Evolutionary conservation across 805 yeast species (phyloP).

Genomic region (Wickerhamiella kurtzmanii): DNA sequence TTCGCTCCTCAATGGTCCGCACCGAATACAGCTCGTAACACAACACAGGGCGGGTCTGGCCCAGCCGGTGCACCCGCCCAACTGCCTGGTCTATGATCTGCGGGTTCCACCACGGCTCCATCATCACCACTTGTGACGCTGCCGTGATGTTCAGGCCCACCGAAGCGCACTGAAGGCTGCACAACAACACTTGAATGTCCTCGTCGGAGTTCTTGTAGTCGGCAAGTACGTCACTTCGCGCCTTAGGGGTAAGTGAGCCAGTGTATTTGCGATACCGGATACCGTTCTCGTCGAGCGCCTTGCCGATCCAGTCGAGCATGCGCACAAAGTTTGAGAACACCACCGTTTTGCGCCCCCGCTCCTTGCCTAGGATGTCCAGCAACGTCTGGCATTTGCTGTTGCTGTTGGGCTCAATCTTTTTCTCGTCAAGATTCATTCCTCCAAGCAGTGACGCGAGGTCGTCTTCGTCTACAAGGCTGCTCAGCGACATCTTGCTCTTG

Average conservation of each 20-base stretch:
- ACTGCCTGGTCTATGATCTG: conserved; percentile 39
- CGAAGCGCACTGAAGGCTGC: conserved; percentile 34
- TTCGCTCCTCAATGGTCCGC: conserved; percentile 32
- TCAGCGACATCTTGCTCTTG: not conserved
- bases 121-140: conserved; percentile 31
- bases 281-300: conserved; percentile 23
- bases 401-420: conserved; percentile 7
- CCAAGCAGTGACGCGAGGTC: conserved; percentile 22
- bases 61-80: conserved; percentile 38
- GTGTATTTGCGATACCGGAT: conserved; percentile 26
- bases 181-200: conserved; percentile 25
- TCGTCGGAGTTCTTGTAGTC: conserved; percentile 21
- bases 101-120: conserved; percentile 42
- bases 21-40: conserved; percentile 31
- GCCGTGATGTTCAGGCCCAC: conserved; percentile 33
- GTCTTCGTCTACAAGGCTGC: conserved; percentile 16
- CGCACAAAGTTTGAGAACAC: conserved; percentile 34
- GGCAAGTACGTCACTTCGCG: conserved; percentile 24
- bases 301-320: conserved; percentile 25
- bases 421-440: conserved; percentile 14
- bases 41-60: conserved; percentile 33
- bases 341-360: conserved; percentile 31
- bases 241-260: conserved; percentile 25
- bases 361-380: conserved; percentile 25
- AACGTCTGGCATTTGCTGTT: conserved; percentile 26